Evolutionary conservation across 805 yeast genomes (phyloP).

Genomic region (Schwanniomyces vanrijiae): DNA sequence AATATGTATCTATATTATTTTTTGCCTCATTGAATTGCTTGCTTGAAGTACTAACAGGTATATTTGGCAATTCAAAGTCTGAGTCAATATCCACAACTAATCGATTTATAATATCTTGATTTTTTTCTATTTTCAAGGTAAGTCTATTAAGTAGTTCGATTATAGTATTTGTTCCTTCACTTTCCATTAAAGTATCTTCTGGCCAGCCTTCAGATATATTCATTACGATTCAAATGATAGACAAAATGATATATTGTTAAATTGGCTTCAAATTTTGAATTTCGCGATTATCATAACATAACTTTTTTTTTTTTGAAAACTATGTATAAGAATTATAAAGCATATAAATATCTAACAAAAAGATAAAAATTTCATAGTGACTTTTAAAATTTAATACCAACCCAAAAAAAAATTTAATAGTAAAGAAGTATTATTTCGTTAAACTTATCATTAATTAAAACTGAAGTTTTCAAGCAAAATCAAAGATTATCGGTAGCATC

Average conservation of each 20-base stretch:
- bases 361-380: neutral
- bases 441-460: conserved; percentile 1
- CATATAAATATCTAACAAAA: conserved; percentile 1
- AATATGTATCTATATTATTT: neutral
- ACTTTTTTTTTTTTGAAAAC: neutral
- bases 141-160: conserved; percentile 20
- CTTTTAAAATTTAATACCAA: neutral
- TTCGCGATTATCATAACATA: neutral
- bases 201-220: neutral
- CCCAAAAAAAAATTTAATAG: conserved; percentile 1
- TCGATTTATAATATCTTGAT: conserved; percentile 21
- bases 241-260: neutral
- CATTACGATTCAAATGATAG: neutral
- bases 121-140: conserved; percentile 19
- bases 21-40: conserved; percentile 2
- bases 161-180: conserved; percentile 34
- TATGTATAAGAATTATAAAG: conserved; percentile 3
- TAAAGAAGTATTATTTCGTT: neutral
- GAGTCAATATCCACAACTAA: conserved; percentile 23
- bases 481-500: no score
- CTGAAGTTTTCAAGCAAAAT: neutral
- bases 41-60: neutral
- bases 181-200: neutral
- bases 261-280: no score
- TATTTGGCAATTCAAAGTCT: conserved; percentile 10